Base-by-base conservation (phyloP, 179 eudicot species). In the Vitellaria paradoxa region DNA sequence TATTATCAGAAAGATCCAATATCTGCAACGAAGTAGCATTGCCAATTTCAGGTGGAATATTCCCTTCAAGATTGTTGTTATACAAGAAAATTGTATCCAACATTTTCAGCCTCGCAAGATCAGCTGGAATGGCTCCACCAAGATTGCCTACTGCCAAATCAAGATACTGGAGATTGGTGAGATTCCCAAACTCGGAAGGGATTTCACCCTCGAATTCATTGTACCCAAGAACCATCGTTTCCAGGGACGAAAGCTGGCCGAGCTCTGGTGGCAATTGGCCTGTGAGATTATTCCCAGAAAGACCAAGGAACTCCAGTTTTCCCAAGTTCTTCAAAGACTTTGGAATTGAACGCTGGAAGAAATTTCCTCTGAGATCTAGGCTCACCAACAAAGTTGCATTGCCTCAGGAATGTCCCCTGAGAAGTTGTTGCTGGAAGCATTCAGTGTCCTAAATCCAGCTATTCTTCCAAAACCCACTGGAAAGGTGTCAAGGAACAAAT, bases 251-350 rank as follows among this genome's bases (percentile, higher is more conserved):
- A 11, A 96, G 74, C 66, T 87, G 78, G 2, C 97, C 97, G 0
- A 96, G 80, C 79, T 88, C 88, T 5, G 79, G 77, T 7, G 97
- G 99, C 72, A 96, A 87, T 24, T 14, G 11, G 59, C 98, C 98
- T 6, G 92, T 84, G 49, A 96, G 85, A 73, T 91, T 96, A 77
- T 96, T 96, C 24, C 99, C 99, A 23, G 98, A 92, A 11, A 96
- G 81, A 18, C 99, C 98, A 49, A 96, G 87, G 77, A 84, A 96
- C 85, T 87, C 88, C 65, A 93, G 77, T 18, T 74, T 86, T 83
- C 70, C 78, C 87, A 93, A 77, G 72, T 82, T 89, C 80, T 55
- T 86, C 65, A 85, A 96, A 2, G 87, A 81, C 14, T 12, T 81
- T 0, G 97, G 99, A 57, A 96, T 93, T 3, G 83, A 74, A 30